Evolutionary conservation across 768 basidiomycete species (phyloP), one percentile per base, ranked within the genome.

Genomic region (Pleurotus pulmonarius): DNA sequence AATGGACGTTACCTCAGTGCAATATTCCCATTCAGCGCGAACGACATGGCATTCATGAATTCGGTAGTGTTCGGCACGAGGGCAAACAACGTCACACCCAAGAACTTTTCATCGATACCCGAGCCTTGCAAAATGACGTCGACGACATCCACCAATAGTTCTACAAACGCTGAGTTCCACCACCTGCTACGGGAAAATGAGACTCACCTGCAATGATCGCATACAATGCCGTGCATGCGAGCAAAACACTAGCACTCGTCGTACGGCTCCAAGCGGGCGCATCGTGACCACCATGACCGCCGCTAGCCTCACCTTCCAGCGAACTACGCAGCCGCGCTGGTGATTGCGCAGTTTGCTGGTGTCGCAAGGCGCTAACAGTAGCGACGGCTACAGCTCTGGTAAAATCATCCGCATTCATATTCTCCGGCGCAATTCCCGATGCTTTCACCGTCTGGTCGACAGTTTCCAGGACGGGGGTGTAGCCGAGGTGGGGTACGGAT

Each of bases 11-110:
- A 93, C 95, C 93, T 94, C 22, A 99, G 73, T 2, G 97, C 93
- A 60, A 99, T 99, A 68, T 98, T 98, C 5, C 89, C 96, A 65
- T 97, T 92, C 59, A 99, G 71, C 24, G 97, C 95, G 67, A 99
- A 99, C 3, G 94, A 96, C 59, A 98, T 94, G 49, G 97, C 97
- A 67, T 98, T 98, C 94, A 97, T 97, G 70, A 99, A 98, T 71
- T 99, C 97, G 2, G 97, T 98, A 3, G 95, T 97, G 67, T 99
- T 99, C 3, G 97, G 97, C 0, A 98, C 95, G 29, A 99, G 82
- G 6, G 97, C 97, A 66, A 99, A 98, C 8, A 99, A 79, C 0
- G 94, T 98, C 59, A 99, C 80, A 51, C 97, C 97, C 26, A 99
- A 81, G 78, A 98, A 95, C 68, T 99, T 99, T 67, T 98, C 97